Percentiles rank a stretch among this genome's conserved stretches.
Evolutionary conservation across 371 early-diverging fungal species (phyloP).

Genomic region (Saksenaea oblongispora): DNA sequence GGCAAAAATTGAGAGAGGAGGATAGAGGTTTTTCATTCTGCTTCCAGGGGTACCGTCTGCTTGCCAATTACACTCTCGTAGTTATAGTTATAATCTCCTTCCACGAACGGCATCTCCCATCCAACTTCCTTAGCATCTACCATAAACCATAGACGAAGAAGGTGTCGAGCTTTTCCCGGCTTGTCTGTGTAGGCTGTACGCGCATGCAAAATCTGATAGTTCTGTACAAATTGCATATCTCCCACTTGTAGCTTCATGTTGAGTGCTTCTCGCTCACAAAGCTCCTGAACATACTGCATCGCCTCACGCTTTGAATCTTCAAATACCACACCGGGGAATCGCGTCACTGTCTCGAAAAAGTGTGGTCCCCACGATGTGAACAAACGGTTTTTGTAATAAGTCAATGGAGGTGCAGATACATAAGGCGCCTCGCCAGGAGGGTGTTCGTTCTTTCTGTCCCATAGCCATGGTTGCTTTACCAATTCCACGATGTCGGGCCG

Average conservation of each 20-base stretch:
- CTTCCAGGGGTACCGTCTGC: conserved; percentile 38
- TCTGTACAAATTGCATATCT: conserved; percentile 48
- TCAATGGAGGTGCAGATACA: conserved; percentile 32
- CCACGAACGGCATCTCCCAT: conserved; percentile 37
- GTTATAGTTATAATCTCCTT: conserved; percentile 34
- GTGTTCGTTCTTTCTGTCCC: conserved; percentile 47
- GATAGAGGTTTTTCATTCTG: conserved; percentile 29
- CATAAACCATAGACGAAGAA: conserved; percentile 43
- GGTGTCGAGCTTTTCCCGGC: conserved; percentile 34
- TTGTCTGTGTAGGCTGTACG: conserved; percentile 39
- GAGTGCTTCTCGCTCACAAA: conserved; percentile 42
- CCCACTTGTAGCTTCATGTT: conserved; percentile 43
- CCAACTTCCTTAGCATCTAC: conserved; percentile 34
- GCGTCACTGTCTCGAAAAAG: conserved; percentile 45
- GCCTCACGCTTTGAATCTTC: conserved; percentile 37
- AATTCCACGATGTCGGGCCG: conserved; percentile 48
- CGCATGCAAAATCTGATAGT: conserved; percentile 48
- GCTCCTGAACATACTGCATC: conserved; percentile 40
- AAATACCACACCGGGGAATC: conserved; percentile 32
- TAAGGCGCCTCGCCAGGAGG: conserved; percentile 31
- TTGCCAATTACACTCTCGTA: conserved; percentile 13
- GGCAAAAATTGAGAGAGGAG: neutral
- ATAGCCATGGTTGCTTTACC: conserved; percentile 47
- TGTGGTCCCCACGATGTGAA: conserved; percentile 52
- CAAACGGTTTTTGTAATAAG: conserved; percentile 29